phyloP scores from a whole-genome alignment of 805 yeast species.

The Saccharomycopsis capsularis region DNA sequence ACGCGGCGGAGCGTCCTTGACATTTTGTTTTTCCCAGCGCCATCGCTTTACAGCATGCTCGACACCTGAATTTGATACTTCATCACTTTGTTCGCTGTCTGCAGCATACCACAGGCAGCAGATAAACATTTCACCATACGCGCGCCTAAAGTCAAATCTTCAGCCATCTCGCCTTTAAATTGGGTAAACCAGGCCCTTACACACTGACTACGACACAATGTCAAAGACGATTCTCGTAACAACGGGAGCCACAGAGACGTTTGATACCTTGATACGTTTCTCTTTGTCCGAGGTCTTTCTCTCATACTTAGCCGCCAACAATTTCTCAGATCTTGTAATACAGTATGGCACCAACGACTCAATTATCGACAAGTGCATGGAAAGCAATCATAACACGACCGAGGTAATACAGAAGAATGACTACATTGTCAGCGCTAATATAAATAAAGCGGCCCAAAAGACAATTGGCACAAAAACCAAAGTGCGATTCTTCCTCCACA shows the following conservation, averaged over 20 bases:
- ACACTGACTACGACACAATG: too few species aligned
- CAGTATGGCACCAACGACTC: conserved; percentile 49
- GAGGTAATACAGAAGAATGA: not conserved
- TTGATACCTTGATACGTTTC: conserved; percentile 47
- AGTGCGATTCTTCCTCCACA: not conserved
- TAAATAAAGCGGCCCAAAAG: not conserved
- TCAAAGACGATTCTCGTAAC: conserved; percentile 44
- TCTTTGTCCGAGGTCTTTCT: conserved; percentile 34
- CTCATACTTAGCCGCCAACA: conserved; percentile 28
- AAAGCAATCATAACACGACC: too few species aligned
- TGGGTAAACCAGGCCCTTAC: too few species aligned
- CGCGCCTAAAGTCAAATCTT: too few species aligned
- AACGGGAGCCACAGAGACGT: conserved; percentile 90
- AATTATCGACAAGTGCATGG: not conserved
- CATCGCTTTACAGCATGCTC: too few species aligned
- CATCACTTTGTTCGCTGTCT: too few species aligned
- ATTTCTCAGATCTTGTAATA: conserved; percentile 38
- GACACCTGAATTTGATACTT: too few species aligned
- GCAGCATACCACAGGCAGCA: too few species aligned
- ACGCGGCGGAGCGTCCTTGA: too few species aligned
- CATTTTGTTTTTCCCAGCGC: too few species aligned
- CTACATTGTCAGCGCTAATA: not conserved
- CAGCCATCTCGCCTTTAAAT: too few species aligned
- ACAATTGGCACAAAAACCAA: not conserved
- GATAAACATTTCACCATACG: too few species aligned